phyloP scores from a whole-genome alignment of 163 green algal species.

The Scenedesmus sp. region DNA sequence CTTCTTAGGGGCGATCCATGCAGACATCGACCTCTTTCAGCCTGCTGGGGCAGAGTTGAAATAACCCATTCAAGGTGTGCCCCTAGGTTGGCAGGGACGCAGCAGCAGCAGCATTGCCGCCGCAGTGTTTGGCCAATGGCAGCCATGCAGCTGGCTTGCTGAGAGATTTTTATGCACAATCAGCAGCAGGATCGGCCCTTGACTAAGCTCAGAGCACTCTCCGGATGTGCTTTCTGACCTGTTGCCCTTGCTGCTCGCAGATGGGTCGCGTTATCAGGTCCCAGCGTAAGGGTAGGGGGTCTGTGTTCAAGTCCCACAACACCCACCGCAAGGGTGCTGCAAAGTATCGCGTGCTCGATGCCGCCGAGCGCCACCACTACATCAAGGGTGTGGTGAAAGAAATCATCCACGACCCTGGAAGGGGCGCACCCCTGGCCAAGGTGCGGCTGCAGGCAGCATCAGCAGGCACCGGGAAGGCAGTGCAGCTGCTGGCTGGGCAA shows the following conservation, averaged over 20 bases:
- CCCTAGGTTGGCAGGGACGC: background rate
- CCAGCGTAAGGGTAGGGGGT: constrained; percentile 98
- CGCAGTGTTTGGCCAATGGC: background rate
- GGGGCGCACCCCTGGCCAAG: constrained; percentile 96
- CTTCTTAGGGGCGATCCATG: background rate
- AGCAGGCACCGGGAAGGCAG: background rate
- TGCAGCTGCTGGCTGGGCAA: background rate
- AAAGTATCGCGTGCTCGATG: constrained; percentile 92
- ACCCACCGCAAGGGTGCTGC: constrained; percentile 96
- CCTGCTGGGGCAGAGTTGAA: constrained; percentile 14
- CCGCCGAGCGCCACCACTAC: constrained; percentile 97
- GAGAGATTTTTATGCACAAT: background rate
- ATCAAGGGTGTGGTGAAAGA: constrained; percentile 98
- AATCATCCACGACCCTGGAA: constrained; percentile 98
- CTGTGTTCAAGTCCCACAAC: constrained; percentile 97
- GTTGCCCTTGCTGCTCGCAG: constrained; percentile 52
- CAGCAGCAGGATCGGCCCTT: background rate
- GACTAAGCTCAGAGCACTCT: background rate
- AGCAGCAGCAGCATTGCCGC: constrained; percentile 25
- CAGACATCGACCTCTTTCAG: background rate
- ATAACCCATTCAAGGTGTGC: constrained; percentile 29
- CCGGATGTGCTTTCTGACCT: background rate
- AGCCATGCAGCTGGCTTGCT: background rate
- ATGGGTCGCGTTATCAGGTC: constrained; percentile 99
- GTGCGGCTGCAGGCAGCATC: constrained; percentile 64